phyloP scores from a whole-genome alignment of 2,329 filamentous ascomycete genomes.

The Diaporthe destruens region DNA sequence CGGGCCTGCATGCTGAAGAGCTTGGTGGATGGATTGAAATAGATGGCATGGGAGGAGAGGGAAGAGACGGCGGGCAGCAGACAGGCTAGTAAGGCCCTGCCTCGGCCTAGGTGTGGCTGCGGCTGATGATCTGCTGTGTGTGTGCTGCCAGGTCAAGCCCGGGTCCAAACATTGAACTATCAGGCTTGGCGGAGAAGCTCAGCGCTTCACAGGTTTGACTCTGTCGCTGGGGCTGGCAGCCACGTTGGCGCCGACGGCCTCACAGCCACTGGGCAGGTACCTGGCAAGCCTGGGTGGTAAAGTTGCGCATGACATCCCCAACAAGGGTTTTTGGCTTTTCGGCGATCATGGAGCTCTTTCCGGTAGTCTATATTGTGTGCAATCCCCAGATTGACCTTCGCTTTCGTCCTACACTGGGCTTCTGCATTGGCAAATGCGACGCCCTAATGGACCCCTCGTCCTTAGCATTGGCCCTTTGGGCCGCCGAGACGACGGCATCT shows the following conservation, averaged over 20 bases:
- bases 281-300: not conserved
- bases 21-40: conserved; percentile 23
- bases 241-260: conserved; percentile 14
- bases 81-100: conserved; percentile 7
- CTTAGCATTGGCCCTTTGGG: not conserved
- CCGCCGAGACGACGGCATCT: conserved; percentile 2
- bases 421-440: conserved; percentile 9
- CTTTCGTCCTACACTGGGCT: conserved; percentile 16
- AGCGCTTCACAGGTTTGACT: conserved; percentile 9
- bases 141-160: not conserved
- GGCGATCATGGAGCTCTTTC: not conserved
- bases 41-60: not conserved
- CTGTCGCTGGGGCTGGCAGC: conserved; percentile 8
- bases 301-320: not conserved
- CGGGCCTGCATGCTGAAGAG: not conserved
- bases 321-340: not conserved
- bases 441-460: not conserved
- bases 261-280: too few relatives aligned
- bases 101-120: conserved; percentile 4
- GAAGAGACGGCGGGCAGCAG: not conserved
- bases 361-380: too few relatives aligned
- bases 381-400: not conserved
- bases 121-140: conserved; percentile 14
- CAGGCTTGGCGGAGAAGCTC: conserved; percentile 20
- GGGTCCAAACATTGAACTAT: not conserved